Evolutionary conservation across 106 monocot species (phyloP).

Genomic region (Amphibolis antarctica): DNA sequence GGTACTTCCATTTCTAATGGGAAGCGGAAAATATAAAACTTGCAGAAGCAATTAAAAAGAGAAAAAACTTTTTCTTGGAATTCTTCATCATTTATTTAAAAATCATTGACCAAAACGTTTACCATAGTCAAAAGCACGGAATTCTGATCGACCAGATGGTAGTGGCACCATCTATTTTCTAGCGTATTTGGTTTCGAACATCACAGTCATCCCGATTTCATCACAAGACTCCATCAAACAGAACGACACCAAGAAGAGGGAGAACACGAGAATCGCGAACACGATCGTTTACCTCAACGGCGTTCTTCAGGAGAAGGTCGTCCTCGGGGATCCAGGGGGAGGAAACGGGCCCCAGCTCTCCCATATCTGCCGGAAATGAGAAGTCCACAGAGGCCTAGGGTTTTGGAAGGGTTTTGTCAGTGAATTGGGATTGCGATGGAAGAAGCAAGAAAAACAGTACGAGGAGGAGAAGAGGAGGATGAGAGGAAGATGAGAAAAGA

Average conservation of each 20-base stretch:
- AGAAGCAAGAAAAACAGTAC: not conserved
- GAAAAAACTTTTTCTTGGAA: too few relatives aligned
- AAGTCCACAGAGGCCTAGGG: not conserved
- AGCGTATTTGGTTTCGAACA: too few relatives aligned
- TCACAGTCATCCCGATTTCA: too few relatives aligned
- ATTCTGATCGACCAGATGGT: not conserved
- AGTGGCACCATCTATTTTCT: not conserved
- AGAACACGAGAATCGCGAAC: not conserved
- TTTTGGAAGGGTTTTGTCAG: not conserved
- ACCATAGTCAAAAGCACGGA: not conserved
- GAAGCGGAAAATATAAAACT: too few relatives aligned
- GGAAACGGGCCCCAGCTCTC: conserved; percentile 18
- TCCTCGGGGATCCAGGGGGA: conserved; percentile 57
- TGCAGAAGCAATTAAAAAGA: too few relatives aligned
- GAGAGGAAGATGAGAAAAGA: too few relatives aligned
- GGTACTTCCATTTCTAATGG: too few relatives aligned
- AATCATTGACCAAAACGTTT: too few relatives aligned
- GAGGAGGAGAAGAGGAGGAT: too few relatives aligned
- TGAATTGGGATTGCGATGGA: not conserved
- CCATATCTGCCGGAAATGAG: conserved; percentile 16
- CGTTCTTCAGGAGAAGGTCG: conserved; percentile 77
- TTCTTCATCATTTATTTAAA: too few relatives aligned
- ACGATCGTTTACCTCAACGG: conserved; percentile 44
- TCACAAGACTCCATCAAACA: not conserved
- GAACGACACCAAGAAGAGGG: not conserved